A percentile compares a stretch with the other conserved stretches of the same genome.
These are phyloP conservation scores for Nowakowskiella sp. DNA, from an alignment of 192 early-diverging fungal genomes.

Conservation along the genomic window DNA sequence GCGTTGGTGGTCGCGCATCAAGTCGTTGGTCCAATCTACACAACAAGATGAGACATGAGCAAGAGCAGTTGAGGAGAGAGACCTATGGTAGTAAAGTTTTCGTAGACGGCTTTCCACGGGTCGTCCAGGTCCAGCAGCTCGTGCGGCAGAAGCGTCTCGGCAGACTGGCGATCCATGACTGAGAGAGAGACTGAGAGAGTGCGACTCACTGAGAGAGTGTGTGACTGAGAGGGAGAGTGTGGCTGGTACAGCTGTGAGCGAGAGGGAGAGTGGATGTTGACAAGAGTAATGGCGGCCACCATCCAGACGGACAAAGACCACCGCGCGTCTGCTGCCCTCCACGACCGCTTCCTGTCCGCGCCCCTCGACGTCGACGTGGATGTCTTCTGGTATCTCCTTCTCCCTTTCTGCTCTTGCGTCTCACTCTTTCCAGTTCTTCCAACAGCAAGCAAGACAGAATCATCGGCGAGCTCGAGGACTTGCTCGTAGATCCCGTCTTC, in stretches of 20 bases:
- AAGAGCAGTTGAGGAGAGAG: not conserved
- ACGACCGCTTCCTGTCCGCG: not conserved
- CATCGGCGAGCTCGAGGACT: conserved; percentile 41
- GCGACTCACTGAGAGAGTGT: too few species aligned
- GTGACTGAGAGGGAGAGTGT: too few species aligned
- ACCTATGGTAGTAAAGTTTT: conserved; percentile 65
- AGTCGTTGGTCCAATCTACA: not conserved
- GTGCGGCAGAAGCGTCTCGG: too few species aligned
- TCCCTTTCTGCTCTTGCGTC: too few species aligned
- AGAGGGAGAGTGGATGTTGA: too few species aligned
- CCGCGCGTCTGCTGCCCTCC: not conserved
- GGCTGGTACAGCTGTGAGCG: too few species aligned
- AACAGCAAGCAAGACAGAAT: conserved; percentile 37
- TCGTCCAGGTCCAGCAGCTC: too few species aligned
- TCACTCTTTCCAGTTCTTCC: conserved; percentile 5
- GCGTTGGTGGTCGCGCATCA: not conserved
- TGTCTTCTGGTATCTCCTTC: too few species aligned
- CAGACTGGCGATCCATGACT: too few species aligned
- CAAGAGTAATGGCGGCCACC: conserved; percentile 16
- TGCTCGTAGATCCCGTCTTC: conserved; percentile 39
- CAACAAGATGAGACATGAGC: not conserved
- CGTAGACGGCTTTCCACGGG: too few species aligned
- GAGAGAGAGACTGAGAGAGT: too few species aligned
- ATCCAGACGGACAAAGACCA: not conserved
- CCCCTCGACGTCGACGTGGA: conserved; percentile 4